These are phyloP conservation scores for Alternaria alternata DNA, from an alignment of 2,329 filamentous ascomycete genomes.

Conservation along the genomic window DNA sequence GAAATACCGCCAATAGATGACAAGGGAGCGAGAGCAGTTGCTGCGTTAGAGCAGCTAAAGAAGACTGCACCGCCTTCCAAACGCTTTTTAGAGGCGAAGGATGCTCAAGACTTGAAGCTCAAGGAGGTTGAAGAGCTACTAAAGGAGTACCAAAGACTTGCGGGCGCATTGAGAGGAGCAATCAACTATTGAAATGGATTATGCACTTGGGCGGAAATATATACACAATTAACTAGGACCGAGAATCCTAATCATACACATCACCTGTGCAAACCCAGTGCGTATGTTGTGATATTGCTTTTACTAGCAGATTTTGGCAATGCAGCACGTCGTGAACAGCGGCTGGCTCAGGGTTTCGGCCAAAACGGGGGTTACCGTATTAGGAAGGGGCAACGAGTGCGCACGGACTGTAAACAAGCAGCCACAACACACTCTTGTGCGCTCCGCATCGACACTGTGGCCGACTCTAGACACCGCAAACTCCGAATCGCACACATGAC, in stretches of 20 bases:
- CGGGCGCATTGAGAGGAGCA: constrained; percentile 54
- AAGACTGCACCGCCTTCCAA: constrained; percentile 58
- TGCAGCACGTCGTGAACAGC: not conserved
- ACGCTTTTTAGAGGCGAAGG: constrained; percentile 57
- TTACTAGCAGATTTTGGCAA: not conserved
- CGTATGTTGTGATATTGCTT: not conserved
- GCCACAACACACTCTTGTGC: constrained; percentile 18
- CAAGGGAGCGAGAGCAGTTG: constrained; percentile 52
- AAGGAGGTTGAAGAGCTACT: constrained; percentile 59
- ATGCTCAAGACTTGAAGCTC: constrained; percentile 56
- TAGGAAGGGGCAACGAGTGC: constrained; percentile 17
- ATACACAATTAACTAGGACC: not conserved
- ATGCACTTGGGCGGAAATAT: not conserved
- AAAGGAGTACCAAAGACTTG: constrained; percentile 56
- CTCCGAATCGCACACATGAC: constrained; percentile 32
- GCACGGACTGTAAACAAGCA: constrained; percentile 26
- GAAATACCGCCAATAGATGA: constrained; percentile 36
- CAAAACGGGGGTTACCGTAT: constrained; percentile 20
- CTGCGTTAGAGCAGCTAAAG: constrained; percentile 55
- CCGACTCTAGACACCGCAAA: constrained; percentile 22
- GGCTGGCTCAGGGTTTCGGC: constrained; percentile 1
- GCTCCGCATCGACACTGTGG: constrained; percentile 22
- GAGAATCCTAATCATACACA: not conserved
- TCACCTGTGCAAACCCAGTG: not conserved
- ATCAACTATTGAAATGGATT: constrained; percentile 45